A percentile compares a stretch with the other conserved stretches of the same genome.
Evolutionary conservation across 768 basidiomycete genomes (phyloP).

Genomic region (Rhizopogon sp.): DNA sequence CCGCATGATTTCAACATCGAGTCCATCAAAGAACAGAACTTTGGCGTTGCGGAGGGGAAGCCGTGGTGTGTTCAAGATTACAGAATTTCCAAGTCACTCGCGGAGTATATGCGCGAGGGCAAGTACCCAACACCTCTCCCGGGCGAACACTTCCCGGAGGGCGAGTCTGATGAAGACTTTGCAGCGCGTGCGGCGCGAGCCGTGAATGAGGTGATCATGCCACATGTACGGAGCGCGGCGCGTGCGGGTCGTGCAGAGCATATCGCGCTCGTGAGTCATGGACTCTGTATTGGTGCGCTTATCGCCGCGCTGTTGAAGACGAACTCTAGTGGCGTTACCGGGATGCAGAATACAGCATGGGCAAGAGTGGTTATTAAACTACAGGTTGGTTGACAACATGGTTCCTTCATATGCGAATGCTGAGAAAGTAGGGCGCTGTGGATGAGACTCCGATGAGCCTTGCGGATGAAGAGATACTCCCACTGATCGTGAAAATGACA

Average conservation of each 20-base stretch:
- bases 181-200: conserved; percentile 46
- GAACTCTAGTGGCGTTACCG: conserved; percentile 32
- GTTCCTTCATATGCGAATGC: background rate
- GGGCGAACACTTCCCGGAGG: conserved; percentile 55
- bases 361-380: conserved; percentile 47
- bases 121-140: conserved; percentile 46
- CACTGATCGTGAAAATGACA: conserved; percentile 40
- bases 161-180: conserved; percentile 69
- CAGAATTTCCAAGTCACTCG: conserved; percentile 17
- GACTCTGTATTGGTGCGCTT: conserved; percentile 61
- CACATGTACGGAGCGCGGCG: conserved; percentile 44
- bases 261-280: conserved; percentile 72
- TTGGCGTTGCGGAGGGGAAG: conserved; percentile 67
- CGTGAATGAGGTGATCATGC: conserved; percentile 45
- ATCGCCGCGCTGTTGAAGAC: conserved; percentile 45
- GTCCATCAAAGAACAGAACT: conserved; percentile 59
- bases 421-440: conserved; percentile 21
- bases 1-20: conserved; percentile 37
- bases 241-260: conserved; percentile 39
- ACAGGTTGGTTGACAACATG: conserved; percentile 29
- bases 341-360: conserved; percentile 70
- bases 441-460: conserved; percentile 17
- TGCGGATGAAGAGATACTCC: conserved; percentile 21
- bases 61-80: conserved; percentile 32
- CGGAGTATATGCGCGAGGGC: conserved; percentile 47